phyloP scores from a whole-genome alignment of 2,329 filamentous ascomycete species.

The Ophiostoma piceae region DNA sequence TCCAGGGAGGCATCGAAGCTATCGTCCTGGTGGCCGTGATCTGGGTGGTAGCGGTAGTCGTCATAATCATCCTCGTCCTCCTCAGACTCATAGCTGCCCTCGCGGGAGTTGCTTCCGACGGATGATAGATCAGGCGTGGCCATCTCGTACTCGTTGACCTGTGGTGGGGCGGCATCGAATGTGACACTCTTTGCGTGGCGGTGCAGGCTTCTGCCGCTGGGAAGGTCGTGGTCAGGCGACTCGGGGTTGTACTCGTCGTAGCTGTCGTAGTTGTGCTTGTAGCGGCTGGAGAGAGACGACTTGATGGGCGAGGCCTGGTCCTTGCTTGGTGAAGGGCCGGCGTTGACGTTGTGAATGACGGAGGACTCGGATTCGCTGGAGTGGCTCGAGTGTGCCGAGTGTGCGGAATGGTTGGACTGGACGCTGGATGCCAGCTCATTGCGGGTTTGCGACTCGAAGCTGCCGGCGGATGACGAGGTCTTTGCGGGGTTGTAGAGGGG shows the following conservation, averaged over 20 bases:
- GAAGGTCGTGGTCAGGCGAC: conserved; percentile 54
- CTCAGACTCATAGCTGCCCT: conserved; percentile 86
- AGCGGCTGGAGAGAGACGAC: conserved; percentile 71
- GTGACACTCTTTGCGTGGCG: conserved; percentile 95
- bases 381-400: conserved; percentile 5
- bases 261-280: conserved; percentile 66
- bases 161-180: conserved; percentile 87
- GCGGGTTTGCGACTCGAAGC: conserved; percentile 12
- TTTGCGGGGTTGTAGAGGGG: conserved; percentile 54
- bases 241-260: conserved; percentile 64
- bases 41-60: conserved; percentile 44
- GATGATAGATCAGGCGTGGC: conserved; percentile 94
- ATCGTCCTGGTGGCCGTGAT: conserved; percentile 64
- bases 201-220: conserved; percentile 63
- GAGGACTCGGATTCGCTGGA: conserved; percentile 7
- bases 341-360: conserved; percentile 10
- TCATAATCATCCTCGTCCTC: conserved; percentile 68
- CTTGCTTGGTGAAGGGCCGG: conserved; percentile 51
- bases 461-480: conserved; percentile 33
- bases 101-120: conserved; percentile 79
- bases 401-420: conserved; percentile 16
- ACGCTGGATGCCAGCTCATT: conserved; percentile 19
- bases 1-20: conserved; percentile 95
- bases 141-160: conserved; percentile 98
- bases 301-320: conserved; percentile 77